These are phyloP conservation scores for Zoysia matrella DNA, from an alignment of 202 grass and related monocot genomes.

Conservation along the genomic window DNA sequence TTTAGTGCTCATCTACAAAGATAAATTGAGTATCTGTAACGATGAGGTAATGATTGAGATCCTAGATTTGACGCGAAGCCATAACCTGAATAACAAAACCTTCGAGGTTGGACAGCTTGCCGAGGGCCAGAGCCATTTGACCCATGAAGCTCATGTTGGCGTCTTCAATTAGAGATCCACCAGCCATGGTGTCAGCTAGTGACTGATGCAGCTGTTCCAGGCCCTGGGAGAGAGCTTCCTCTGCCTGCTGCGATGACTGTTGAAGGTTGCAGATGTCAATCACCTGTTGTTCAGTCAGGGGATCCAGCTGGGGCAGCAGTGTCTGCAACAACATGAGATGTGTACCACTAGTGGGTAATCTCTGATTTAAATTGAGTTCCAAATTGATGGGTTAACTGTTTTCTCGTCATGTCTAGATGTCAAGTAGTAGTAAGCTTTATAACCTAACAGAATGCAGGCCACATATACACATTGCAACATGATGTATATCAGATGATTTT, in stretches of 20 bases:
- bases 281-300: conserved; percentile 84
- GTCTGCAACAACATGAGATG: conserved; percentile 51
- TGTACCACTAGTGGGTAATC: background rate
- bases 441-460: background rate
- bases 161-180: conserved; percentile 52
- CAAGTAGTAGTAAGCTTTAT: background rate
- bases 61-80: conserved; percentile 18
- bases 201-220: conserved; percentile 83
- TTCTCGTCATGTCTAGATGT: too few relatives aligned
- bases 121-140: conserved; percentile 81
- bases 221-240: conserved; percentile 96
- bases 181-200: conserved; percentile 58
- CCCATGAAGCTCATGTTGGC: conserved; percentile 72
- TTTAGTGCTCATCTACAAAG: conserved; percentile 3
- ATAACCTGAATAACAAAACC: conserved; percentile 85
- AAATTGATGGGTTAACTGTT: background rate
- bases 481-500: background rate
- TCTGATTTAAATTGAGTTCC: background rate
- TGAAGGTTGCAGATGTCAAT: conserved; percentile 73
- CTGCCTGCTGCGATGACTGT: conserved; percentile 88
- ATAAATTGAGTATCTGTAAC: background rate
- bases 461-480: background rate
- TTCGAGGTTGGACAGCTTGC: conserved; percentile 85
- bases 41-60: background rate
- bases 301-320: conserved; percentile 74